These are phyloP conservation scores for Malassezia caprae DNA, from an alignment of 1,284 basidiomycete species.

Conservation along the genomic window DNA sequence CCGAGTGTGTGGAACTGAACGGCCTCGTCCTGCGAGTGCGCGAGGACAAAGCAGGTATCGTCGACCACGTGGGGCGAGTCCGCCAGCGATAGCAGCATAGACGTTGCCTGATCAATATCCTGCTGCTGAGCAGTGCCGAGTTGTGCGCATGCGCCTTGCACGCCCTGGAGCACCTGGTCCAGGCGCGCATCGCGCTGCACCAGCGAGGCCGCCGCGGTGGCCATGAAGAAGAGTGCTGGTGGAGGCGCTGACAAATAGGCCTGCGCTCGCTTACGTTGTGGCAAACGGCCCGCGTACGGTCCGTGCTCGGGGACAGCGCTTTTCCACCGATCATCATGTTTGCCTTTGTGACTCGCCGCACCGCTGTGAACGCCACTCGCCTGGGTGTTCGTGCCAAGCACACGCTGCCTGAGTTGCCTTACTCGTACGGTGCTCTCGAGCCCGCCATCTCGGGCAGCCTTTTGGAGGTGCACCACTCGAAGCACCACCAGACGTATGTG, in stretches of 20 bases:
- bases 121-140: neutral
- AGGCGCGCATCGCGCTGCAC: neutral
- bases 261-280: neutral
- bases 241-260: constrained; percentile 1
- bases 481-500: constrained; percentile 48
- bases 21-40: neutral
- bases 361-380: constrained; percentile 9
- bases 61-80: neutral
- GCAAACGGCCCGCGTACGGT: neutral
- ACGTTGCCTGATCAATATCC: neutral
- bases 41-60: constrained; percentile 1
- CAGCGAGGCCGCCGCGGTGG: neutral
- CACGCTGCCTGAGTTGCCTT: constrained; percentile 46
- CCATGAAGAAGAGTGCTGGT: neutral
- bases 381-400: constrained; percentile 35
- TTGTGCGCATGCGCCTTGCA: neutral
- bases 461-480: constrained; percentile 46
- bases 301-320: neutral
- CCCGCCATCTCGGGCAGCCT: constrained; percentile 43
- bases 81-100: constrained; percentile 2
- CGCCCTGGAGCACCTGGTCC: neutral
- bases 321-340: constrained; percentile 7
- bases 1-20: constrained; percentile 16
- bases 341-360: constrained; percentile 10
- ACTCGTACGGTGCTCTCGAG: constrained; percentile 44